Conservation (phyloP, 257 asterid genomes). For the Ilex asprella region DNA sequence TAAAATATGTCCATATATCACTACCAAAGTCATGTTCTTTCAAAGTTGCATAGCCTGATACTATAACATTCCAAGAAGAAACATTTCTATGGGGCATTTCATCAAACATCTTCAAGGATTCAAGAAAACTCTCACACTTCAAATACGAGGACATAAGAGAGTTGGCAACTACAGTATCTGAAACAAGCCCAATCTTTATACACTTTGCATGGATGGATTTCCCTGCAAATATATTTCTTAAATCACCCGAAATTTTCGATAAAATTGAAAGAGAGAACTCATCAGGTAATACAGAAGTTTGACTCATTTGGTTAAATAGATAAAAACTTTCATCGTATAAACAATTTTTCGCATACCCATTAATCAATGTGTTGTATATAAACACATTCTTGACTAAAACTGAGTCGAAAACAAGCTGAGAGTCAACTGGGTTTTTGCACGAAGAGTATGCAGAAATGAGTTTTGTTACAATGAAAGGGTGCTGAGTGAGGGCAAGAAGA, state of each 20-base stretch:
- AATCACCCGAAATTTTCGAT: conserved; percentile 39
- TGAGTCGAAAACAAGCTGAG: conserved; percentile 33
- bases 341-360: conserved; percentile 43
- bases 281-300: conserved; percentile 23
- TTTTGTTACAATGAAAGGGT: conserved; percentile 46
- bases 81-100: conserved; percentile 49
- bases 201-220: conserved; percentile 38
- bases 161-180: conserved; percentile 58
- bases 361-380: conserved; percentile 50
- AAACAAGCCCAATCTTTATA: conserved; percentile 34
- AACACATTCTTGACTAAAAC: conserved; percentile 32
- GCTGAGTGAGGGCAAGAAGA: conserved; percentile 43
- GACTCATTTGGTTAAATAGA: conserved; percentile 46
- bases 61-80: conserved; percentile 54
- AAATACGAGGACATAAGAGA: conserved; percentile 53
- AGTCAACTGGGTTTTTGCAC: conserved; percentile 28
- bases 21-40: conserved; percentile 6
- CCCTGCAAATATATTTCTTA: conserved; percentile 32
- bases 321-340: conserved; percentile 30
- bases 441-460: conserved; percentile 42
- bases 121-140: conserved; percentile 33
- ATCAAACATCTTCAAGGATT: conserved; percentile 49
- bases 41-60: conserved; percentile 36
- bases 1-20: conserved; percentile 36
- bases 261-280: conserved; percentile 51